Conservation (phyloP, 2,329 filamentous ascomycete genomes). For the Emmonsiellopsis sp. region DNA sequence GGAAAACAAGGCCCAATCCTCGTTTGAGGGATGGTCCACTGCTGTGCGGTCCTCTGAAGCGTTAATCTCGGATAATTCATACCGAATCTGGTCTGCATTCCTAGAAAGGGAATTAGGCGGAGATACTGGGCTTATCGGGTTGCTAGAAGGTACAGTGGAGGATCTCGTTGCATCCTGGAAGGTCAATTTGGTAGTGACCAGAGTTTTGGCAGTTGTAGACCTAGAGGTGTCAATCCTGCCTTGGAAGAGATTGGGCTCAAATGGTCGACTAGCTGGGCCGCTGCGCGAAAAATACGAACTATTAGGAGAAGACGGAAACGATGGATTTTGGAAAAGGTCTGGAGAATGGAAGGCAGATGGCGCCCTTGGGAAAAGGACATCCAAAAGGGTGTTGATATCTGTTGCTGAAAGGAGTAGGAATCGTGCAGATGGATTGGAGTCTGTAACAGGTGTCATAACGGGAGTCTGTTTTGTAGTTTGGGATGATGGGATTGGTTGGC, state of each 20-base stretch:
- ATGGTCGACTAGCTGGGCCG: constrained; percentile 14
- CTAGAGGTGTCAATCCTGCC: constrained; percentile 19
- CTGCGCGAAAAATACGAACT: constrained; percentile 14
- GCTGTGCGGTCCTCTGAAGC: constrained; percentile 41
- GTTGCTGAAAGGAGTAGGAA: constrained; percentile 52
- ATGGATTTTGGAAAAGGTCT: constrained; percentile 18
- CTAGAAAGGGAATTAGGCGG: constrained; percentile 19
- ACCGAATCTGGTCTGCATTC: constrained; percentile 31
- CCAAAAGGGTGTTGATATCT: constrained; percentile 70
- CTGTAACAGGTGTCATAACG: not conserved
- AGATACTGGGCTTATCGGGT: constrained; percentile 10
- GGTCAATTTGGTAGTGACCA: constrained; percentile 23
- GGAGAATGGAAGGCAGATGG: constrained; percentile 8
- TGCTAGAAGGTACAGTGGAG: constrained; percentile 8
- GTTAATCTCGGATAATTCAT: constrained; percentile 29
- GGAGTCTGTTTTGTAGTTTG: constrained; percentile 3
- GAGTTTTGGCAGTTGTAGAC: constrained; percentile 16
- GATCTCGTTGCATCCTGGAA: constrained; percentile 14
- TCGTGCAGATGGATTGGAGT: constrained; percentile 51
- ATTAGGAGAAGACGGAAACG: constrained; percentile 18
- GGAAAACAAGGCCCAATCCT: constrained; percentile 75
- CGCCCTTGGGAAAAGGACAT: constrained; percentile 62
- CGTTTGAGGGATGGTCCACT: constrained; percentile 66
- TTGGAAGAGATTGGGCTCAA: constrained; percentile 25
- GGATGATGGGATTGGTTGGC: constrained; percentile 5